Evolutionary conservation across 768 basidiomycete genomes (phyloP).

Genomic region (Polyporus arcularius): DNA sequence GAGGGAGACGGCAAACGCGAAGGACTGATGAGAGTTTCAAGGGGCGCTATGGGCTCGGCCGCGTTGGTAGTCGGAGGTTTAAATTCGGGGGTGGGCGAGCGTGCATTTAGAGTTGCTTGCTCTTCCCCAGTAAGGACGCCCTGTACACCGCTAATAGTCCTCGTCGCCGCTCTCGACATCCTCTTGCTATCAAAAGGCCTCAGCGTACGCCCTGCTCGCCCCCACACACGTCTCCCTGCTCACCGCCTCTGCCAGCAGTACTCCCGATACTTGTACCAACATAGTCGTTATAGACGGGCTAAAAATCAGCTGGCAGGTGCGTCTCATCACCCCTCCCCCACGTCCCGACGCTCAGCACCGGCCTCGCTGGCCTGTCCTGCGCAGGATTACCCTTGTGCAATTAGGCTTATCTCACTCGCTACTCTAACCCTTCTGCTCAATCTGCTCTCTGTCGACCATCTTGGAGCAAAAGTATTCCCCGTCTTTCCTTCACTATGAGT

Average conservation of each 20-base stretch:
- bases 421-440: slow-evolving; percentile 49
- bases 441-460: slow-evolving; percentile 55
- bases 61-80: slow-evolving; percentile 26
- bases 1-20: slow-evolving; percentile 19
- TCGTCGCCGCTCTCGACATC: slow-evolving; percentile 24
- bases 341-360: slow-evolving; percentile 28
- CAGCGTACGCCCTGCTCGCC: slow-evolving; percentile 23
- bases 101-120: slow-evolving; percentile 28
- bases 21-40: slow-evolving; percentile 24
- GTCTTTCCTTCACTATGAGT: slow-evolving; percentile 63
- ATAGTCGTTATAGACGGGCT: slow-evolving; percentile 72
- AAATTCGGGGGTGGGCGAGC: slow-evolving; percentile 30
- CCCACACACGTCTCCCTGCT: not conserved
- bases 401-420: slow-evolving; percentile 48
- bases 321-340: slow-evolving; percentile 27
- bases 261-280: slow-evolving; percentile 76
- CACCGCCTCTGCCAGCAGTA: slow-evolving; percentile 32
- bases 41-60: slow-evolving; percentile 26
- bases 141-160: slow-evolving; percentile 36
- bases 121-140: slow-evolving; percentile 27
- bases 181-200: slow-evolving; percentile 30
- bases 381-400: slow-evolving; percentile 68
- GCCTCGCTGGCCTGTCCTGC: slow-evolving; percentile 9
- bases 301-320: slow-evolving; percentile 74
- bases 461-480: slow-evolving; percentile 53